A percentile compares a stretch with the other conserved stretches of the same genome.
Evolutionary conservation across 768 basidiomycete species (phyloP).

Genomic region (Termitomyces sp.): DNA sequence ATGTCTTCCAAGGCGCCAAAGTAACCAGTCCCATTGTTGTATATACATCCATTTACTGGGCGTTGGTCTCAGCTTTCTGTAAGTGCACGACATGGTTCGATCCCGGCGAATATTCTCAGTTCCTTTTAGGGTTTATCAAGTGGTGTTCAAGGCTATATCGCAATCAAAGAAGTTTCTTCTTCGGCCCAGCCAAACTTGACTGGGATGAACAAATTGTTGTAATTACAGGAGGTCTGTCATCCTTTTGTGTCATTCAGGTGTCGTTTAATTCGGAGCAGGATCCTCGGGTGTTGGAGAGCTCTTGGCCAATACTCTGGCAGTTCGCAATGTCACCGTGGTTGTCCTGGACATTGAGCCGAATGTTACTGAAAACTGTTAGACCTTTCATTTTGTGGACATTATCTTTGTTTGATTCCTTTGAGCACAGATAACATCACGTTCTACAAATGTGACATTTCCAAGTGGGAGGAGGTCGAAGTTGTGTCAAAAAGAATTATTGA

Average conservation of each 20-base stretch:
- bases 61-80: conserved; percentile 65
- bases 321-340: conserved; percentile 75
- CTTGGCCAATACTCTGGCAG: conserved; percentile 81
- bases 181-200: conserved; percentile 56
- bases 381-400: background rate
- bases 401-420: background rate
- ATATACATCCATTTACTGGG: conserved; percentile 48
- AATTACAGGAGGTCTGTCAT: conserved; percentile 79
- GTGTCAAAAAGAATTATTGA: conserved; percentile 69
- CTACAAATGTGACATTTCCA: conserved; percentile 90
- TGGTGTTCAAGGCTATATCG: conserved; percentile 73
- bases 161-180: conserved; percentile 65
- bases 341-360: conserved; percentile 84
- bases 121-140: conserved; percentile 51
- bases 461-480: conserved; percentile 78
- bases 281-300: conserved; percentile 87
- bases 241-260: background rate
- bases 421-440: conserved; percentile 68
- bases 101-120: background rate
- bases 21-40: conserved; percentile 48
- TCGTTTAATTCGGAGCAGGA: conserved; percentile 36
- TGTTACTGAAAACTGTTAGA: conserved; percentile 69
- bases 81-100: conserved; percentile 22
- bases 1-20: conserved; percentile 62
- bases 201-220: conserved; percentile 91